Base-by-base conservation (phyloP, 2,329 filamentous ascomycete species). In the Cladosporium colombiae region DNA sequence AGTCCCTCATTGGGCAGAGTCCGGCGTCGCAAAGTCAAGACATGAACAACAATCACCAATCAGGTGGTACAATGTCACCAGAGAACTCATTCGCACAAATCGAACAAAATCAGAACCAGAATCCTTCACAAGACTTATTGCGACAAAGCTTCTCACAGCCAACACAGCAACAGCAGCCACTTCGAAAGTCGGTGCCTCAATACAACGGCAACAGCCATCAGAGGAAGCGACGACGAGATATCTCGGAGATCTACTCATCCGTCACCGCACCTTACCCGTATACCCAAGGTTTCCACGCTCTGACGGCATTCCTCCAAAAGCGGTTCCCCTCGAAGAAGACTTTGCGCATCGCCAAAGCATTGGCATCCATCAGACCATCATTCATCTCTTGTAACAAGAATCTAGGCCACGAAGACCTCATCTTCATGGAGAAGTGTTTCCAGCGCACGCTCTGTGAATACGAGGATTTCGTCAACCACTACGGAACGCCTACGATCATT, bases 361-460 rank as follows among this genome's bases (percentile, higher is more conserved):
- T 99, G 62, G 90, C 92, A 7, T 92, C 91, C 53, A 96, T 97
- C 71, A 89, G 95, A 8, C 94, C 95, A 1, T 95, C 93, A 0
- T 95, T 99, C 75, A 94, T 98, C 69, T 89, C 93, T 13, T 96
- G 92, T 68, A 96, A 92, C 23, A 91, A 91, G 73, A 93, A 92
- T n/a, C 82, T 98, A 67, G 93, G 92, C 69, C 84, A 89, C 21
- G 90, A 95, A 73, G 95, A 99, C 77, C 83, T 98, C 31, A 89
- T 99, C 25, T 97, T 98, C 77, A 97, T 97, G 91, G 95, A 99
- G 78, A 96, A 96, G 79, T 96, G 91, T 74, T 92, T 98, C 75
- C 95, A 99, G 78, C 88, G 95, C 44, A 96, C 92, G 0, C 83
- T 98, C 13, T 92, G 93, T 74, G 93, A 97, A 76, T 96, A 96